Base-by-base conservation (phyloP, 768 basidiomycete species). In the Leccinum uliginosum region DNA sequence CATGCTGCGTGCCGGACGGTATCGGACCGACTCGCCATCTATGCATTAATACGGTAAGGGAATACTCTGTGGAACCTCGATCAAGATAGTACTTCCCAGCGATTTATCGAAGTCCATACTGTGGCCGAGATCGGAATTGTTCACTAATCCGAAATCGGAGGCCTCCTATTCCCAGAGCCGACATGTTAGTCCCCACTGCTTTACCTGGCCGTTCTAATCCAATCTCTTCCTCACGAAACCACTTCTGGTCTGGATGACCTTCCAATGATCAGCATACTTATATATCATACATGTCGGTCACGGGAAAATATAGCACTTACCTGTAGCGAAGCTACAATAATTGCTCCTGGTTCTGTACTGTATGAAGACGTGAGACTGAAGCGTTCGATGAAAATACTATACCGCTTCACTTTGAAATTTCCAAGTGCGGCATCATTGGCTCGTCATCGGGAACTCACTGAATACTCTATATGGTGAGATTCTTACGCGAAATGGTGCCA, bases 351-450 rank as follows among this genome's bases (percentile, higher is more conserved):
- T 44, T 65, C 63, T 14, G 62, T 62, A 6, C 62, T 65, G 51
- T 72, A 65, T 17, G 43, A 56, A 53, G 66, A 58, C 21, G 48
- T 53, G 15, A 70, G 32, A 30, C 65, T 53, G 2, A 34, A 34
- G 4, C 53, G 9, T 45, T 60, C 51, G 12, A 68, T 66, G 8
- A 47, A 17, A 9, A n/a, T n/a, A n/a, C 65, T 59, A 26, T 74
- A 76, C 67, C 5, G 2, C 6, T 76, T 77, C 60, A 79, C 63
- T 63, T 77, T 78, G 70, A 81, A 77, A 50, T 72, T 65, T 23
- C 78, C 76, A 26, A 14, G 11, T 34, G 32, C 14, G 12, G 7
- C 32, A 14, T 12, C 32, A 43, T 11, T 3, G 9, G 30, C 27
- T 15, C 15, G 6, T 23, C 29, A 2, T 47, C 55, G 46, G 30